phyloP scores from a whole-genome alignment of 192 early-diverging fungal species.

The Bifiguratus adelaidae region DNA sequence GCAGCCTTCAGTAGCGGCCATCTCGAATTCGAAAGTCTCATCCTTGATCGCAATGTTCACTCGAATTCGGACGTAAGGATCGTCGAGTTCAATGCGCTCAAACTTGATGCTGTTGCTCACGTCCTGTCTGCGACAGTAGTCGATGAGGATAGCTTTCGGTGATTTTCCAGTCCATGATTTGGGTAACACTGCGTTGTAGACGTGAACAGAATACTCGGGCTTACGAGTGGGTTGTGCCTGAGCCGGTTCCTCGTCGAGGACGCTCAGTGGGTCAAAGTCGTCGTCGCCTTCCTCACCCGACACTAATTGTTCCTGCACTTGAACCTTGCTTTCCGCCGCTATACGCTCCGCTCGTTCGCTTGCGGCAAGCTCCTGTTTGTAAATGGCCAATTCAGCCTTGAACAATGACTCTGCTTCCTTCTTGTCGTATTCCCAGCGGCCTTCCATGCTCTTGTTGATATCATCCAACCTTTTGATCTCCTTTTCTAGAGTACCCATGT shows the following conservation, averaged over 20 bases:
- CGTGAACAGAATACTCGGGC: neutral
- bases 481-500: conserved; percentile 5
- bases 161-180: conserved; percentile 23
- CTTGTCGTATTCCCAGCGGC: conserved; percentile 26
- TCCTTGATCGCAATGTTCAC: neutral
- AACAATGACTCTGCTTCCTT: conserved; percentile 14
- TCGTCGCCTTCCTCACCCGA: conserved; percentile 4
- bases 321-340: neutral
- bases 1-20: conserved; percentile 20
- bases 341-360: neutral
- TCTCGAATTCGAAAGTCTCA: conserved; percentile 1
- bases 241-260: neutral
- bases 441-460: conserved; percentile 19
- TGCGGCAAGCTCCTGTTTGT: neutral
- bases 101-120: conserved; percentile 10
- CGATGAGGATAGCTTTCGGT: conserved; percentile 18
- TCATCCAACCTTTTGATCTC: conserved; percentile 16
- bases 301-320: neutral
- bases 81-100: neutral
- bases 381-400: conserved; percentile 8
- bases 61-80: neutral
- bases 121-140: conserved; percentile 25
- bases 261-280: conserved; percentile 16
- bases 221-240: neutral
- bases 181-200: conserved; percentile 9